phyloP scores from a whole-genome alignment of 108 stramenopile species.

The Schizochytrium sp. region DNA sequence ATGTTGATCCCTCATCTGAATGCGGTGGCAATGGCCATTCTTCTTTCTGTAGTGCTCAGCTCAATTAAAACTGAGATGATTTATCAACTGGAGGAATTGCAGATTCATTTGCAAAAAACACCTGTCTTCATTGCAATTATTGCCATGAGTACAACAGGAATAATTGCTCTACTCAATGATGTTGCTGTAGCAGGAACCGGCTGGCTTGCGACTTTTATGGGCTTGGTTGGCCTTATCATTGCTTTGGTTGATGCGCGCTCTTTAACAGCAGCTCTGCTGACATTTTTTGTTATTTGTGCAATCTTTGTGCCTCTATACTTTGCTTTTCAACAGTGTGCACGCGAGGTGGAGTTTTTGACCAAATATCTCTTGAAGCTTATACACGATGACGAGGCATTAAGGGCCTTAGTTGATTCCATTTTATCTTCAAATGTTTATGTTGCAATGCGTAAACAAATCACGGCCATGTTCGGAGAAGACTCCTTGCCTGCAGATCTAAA shows the following conservation, averaged over 20 bases:
- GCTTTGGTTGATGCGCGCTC: slow-evolving; percentile 13
- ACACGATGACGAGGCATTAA: neutral
- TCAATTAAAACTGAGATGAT: neutral
- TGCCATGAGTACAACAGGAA: neutral
- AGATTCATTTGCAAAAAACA: neutral
- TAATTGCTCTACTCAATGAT: neutral
- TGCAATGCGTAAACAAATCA: neutral
- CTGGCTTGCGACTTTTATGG: neutral
- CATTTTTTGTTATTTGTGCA: slow-evolving; percentile 8
- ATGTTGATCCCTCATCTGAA: slow-evolving; percentile 13
- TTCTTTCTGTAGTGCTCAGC: neutral
- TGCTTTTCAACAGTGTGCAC: neutral
- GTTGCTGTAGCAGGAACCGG: neutral
- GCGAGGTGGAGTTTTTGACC: neutral
- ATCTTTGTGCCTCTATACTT: neutral
- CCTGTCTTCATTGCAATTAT: neutral
- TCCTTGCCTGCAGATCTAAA: neutral
- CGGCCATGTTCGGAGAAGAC: slow-evolving; percentile 17
- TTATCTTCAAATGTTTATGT: neutral
- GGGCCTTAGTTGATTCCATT: neutral
- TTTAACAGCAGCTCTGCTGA: slow-evolving; percentile 6
- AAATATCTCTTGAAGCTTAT: slow-evolving; percentile 6
- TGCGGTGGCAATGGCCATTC: slow-evolving; percentile 22
- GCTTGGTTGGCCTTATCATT: neutral
- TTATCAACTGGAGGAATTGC: neutral